Evolutionary conservation across 352 stramenopile species (phyloP).

Genomic region (Pythium monospermum): DNA sequence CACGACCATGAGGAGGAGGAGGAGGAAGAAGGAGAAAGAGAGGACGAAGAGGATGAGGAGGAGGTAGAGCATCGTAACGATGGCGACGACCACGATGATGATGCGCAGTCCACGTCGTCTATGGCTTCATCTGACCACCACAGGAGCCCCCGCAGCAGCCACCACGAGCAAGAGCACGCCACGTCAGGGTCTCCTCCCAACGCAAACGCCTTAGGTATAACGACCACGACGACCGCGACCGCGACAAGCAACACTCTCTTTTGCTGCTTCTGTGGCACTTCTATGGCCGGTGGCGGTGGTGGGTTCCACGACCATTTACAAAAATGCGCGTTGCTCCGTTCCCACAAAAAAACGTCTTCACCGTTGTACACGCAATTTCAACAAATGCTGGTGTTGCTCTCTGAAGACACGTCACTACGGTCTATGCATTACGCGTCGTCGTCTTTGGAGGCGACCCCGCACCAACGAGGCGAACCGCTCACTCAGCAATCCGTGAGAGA

Average conservation of each 20-base stretch:
- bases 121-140: slow-evolving; percentile 8
- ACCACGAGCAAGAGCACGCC: no score
- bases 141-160: neutral
- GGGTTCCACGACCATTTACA: slow-evolving; percentile 41
- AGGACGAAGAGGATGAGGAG: neutral
- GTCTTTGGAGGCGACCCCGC: slow-evolving; percentile 46
- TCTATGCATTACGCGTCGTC: slow-evolving; percentile 71
- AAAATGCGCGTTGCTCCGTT: slow-evolving; percentile 37
- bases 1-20: neutral
- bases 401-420: slow-evolving; percentile 53
- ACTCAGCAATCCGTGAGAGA: slow-evolving; percentile 17
- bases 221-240: no score
- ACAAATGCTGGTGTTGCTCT: slow-evolving; percentile 53
- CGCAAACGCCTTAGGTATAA: no score
- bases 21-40: no score
- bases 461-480: slow-evolving; percentile 1
- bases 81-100: neutral
- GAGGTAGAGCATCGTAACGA: neutral
- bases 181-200: no score
- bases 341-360: slow-evolving; percentile 54
- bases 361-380: slow-evolving; percentile 62
- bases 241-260: slow-evolving; percentile 36
- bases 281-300: slow-evolving; percentile 26
- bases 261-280: slow-evolving; percentile 69
- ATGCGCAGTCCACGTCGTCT: slow-evolving; percentile 13